Conservation (phyloP, 176 grass and related monocot genomes). For the Aegilops sharonensis region DNA sequence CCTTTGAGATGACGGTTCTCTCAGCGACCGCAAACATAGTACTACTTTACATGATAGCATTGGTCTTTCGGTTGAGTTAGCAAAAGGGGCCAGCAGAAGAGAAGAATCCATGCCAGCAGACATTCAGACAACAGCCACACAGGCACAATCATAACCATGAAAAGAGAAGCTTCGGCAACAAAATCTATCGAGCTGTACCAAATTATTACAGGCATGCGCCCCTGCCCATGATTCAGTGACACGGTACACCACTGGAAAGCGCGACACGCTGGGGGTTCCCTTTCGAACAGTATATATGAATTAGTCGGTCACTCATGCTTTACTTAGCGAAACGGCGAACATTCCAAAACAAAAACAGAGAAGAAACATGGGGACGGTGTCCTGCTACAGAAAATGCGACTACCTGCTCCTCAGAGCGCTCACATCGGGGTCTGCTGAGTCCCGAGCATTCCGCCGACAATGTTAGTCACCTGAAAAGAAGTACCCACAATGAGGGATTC, state of each 20-base stretch:
- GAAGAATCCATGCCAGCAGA: not conserved
- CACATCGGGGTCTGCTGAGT: slow-evolving; percentile 63
- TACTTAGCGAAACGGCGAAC: not conserved
- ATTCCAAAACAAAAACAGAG: slow-evolving; percentile 27
- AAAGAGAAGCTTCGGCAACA: slow-evolving; percentile 1
- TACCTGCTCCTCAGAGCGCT: slow-evolving; percentile 12
- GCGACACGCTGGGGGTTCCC: not conserved
- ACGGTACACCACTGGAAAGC: slow-evolving; percentile 36
- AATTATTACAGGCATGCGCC: slow-evolving; percentile 48
- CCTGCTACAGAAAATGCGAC: slow-evolving; percentile 31
- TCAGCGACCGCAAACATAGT: no score
- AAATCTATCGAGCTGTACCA: slow-evolving; percentile 40
- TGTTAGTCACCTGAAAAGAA: slow-evolving; percentile 81
- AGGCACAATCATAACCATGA: not conserved
- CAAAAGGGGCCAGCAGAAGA: not conserved
- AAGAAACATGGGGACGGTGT: slow-evolving; percentile 21
- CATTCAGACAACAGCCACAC: not conserved
- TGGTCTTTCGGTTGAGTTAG: not conserved
- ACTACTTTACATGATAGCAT: not conserved
- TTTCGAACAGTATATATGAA: slow-evolving; percentile 27
- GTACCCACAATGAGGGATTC: not conserved
- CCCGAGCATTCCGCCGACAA: slow-evolving; percentile 87
- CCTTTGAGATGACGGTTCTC: no score
- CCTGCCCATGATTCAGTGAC: slow-evolving; percentile 31
- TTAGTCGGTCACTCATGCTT: slow-evolving; percentile 15